Conservation (phyloP, 139 green algal genomes). For the Ettlia oleoabundans region DNA sequence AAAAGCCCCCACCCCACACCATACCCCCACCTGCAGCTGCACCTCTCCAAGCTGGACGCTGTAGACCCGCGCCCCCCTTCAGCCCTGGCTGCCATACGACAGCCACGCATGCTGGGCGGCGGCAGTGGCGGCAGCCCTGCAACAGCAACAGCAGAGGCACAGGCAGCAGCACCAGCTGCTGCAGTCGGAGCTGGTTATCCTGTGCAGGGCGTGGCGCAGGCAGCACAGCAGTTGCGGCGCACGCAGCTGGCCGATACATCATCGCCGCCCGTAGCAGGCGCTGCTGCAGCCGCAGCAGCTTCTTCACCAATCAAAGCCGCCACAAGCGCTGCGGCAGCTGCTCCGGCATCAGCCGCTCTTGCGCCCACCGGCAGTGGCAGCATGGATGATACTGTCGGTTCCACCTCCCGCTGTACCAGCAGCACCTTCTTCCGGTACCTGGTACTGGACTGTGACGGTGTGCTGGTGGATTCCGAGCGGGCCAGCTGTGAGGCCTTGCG, state of each 20-base stretch:
- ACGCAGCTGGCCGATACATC: too few species aligned
- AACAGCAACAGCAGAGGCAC: background rate
- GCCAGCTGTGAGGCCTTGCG: constrained; percentile 75
- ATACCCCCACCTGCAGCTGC: constrained; percentile 84
- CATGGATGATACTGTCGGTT: background rate
- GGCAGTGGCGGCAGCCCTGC: background rate
- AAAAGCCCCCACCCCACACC: too few species aligned
- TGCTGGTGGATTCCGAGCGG: constrained; percentile 80
- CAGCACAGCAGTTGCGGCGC: too few species aligned
- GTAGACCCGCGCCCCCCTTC: background rate
- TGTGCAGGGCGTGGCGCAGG: too few species aligned
- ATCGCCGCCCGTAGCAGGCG: background rate
- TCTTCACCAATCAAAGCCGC: too few species aligned
- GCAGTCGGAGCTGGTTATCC: too few species aligned
- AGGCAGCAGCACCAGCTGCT: background rate
- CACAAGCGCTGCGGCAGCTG: too few species aligned
- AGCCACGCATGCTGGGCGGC: constrained; percentile 32
- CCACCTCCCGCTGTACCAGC: background rate
- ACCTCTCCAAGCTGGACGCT: constrained; percentile 63
- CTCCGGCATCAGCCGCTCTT: too few species aligned
- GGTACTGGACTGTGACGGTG: constrained; percentile 84
- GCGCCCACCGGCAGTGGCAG: too few species aligned
- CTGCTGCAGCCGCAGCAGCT: background rate
- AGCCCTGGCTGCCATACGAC: constrained; percentile 5
- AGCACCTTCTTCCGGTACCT: constrained; percentile 56